Base-by-base conservation (phyloP, 2,329 filamentous ascomycete genomes). In the Colletotrichum sojae region DNA sequence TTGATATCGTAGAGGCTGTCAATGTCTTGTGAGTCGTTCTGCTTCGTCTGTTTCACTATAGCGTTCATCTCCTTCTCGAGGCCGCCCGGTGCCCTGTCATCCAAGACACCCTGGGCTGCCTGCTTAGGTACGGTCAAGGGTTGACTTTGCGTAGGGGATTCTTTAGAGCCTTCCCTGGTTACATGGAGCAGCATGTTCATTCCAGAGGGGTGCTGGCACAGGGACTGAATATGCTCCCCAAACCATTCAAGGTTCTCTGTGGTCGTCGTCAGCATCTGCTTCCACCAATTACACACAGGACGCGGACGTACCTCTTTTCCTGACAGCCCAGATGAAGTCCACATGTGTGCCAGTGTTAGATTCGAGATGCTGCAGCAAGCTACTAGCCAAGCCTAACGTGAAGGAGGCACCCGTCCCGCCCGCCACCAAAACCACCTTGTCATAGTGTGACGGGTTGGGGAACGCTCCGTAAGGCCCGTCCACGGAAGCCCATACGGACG, bases 391-490 rank as follows among this genome's bases (percentile, higher is more conserved):
- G 9, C 73, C 75, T 52, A 76, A 75, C 0, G 73, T 75, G 25
- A 75, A 76, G 0, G 75, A 67, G 3, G 72, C 74, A 4, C 75
- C 75, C 5, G 74, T 76, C 1, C 75, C 74, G 1, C 75, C 73
- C 6, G 73, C 69, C n/a, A 76, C 62, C 2, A 75, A 27, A 1
- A 75, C 25, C 1, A 76, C 22, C 18, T 63, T 73, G 1, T 75
- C 70, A 25, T 75, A 75, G 5, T 43, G 49, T 0, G 43, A 10
- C 0, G 84, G 82, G 59, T 87, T 80, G 0, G 85, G 85, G 12
- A 85, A 77, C 1, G 83, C 82, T 13, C 86, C 86, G 61, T 89
- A 89, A 0, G 86, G 85, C 0, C 86, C 85, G 60, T 89, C 85
- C 1, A 86, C 77, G 0, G 85, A 88, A 0, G 82, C 84, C 63